Evolutionary conservation across 1,139 yeast species (phyloP).

Genomic region (Lodderomyces parapsilosis): DNA sequence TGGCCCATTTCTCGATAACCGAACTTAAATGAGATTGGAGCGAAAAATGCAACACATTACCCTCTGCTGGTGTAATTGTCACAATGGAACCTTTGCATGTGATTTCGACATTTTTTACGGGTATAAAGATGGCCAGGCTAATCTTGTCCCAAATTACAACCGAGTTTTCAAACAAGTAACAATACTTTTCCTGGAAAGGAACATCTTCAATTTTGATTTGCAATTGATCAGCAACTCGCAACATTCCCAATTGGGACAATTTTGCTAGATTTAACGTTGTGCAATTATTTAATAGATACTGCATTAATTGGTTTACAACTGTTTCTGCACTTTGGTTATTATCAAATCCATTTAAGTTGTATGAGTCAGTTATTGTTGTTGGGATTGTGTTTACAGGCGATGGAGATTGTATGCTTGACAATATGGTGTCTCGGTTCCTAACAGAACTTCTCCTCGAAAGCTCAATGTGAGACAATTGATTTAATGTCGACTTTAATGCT

Average conservation of each 20-base stretch:
- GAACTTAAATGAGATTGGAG: slow-evolving; percentile 16
- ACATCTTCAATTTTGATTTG: slow-evolving; percentile 14
- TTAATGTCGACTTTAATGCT: slow-evolving; percentile 9
- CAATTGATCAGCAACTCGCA: slow-evolving; percentile 39
- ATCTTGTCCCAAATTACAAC: slow-evolving; percentile 24
- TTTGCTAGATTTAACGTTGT: slow-evolving; percentile 23
- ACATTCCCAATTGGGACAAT: slow-evolving; percentile 31
- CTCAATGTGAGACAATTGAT: background rate
- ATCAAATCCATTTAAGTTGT: background rate
- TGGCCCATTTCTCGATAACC: slow-evolving; percentile 47
- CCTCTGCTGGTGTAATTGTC: slow-evolving; percentile 6
- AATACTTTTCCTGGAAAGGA: slow-evolving; percentile 16
- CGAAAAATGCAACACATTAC: slow-evolving; percentile 1
- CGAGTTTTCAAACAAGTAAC: slow-evolving; percentile 35
- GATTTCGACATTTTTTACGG: slow-evolving; percentile 10
- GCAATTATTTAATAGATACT: slow-evolving; percentile 26
- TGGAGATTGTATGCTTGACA: slow-evolving; percentile 14
- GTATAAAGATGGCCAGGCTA: slow-evolving; percentile 8
- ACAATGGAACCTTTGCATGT: slow-evolving; percentile 11
- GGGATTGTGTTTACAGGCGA: slow-evolving; percentile 22
- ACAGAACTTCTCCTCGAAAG: slow-evolving; percentile 1
- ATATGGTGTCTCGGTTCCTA: slow-evolving; percentile 3
- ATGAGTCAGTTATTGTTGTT: slow-evolving; percentile 18
- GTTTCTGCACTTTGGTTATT: slow-evolving; percentile 13
- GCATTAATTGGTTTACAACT: slow-evolving; percentile 25